Evolutionary conservation across 495 filamentous ascomycete genomes (phyloP).

Genomic region (Entonaema liquescens): DNA sequence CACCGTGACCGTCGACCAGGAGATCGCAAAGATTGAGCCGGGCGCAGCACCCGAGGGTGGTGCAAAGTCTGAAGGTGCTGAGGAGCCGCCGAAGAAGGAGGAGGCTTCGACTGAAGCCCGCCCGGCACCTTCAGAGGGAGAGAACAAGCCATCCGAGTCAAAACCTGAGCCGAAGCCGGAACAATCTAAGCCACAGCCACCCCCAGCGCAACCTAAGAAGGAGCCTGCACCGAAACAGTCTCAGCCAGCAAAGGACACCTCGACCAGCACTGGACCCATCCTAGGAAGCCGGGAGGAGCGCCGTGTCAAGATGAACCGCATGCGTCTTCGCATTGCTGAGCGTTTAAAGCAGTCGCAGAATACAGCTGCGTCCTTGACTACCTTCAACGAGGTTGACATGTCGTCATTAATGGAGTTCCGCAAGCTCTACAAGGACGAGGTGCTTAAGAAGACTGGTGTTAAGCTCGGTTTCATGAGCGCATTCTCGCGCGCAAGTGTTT

Average conservation of each 20-base stretch:
- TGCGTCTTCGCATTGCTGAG: slow-evolving; percentile 96
- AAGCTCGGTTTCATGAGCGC: slow-evolving; percentile 99
- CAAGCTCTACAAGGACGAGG: slow-evolving; percentile 94
- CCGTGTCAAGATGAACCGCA: slow-evolving; percentile 99
- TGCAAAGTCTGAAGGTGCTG: slow-evolving; percentile 64
- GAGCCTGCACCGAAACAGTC: slow-evolving; percentile 57
- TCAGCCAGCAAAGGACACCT: slow-evolving; percentile 50
- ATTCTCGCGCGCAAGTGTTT: slow-evolving; percentile 88
- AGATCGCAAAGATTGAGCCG: slow-evolving; percentile 82
- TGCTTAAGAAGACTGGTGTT: slow-evolving; percentile 94
- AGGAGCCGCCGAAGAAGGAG: slow-evolving; percentile 67
- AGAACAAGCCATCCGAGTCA: slow-evolving; percentile 54
- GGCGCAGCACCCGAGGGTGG: slow-evolving; percentile 68
- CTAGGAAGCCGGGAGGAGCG: slow-evolving; percentile 87
- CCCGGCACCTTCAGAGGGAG: slow-evolving; percentile 62
- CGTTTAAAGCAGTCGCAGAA: slow-evolving; percentile 99
- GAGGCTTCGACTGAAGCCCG: slow-evolving; percentile 62
- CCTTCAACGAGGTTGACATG: slow-evolving; percentile 99
- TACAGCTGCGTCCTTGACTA: slow-evolving; percentile 95
- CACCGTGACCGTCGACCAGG: slow-evolving; percentile 93
- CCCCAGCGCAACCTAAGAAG: slow-evolving; percentile 59
- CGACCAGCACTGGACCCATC: slow-evolving; percentile 50
- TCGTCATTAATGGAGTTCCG: slow-evolving; percentile 96
- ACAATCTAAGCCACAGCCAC: slow-evolving; percentile 51
- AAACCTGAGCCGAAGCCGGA: slow-evolving; percentile 47